phyloP scores from a whole-genome alignment of 768 basidiomycete species.

The Rhodotorula kratochvilovae region DNA sequence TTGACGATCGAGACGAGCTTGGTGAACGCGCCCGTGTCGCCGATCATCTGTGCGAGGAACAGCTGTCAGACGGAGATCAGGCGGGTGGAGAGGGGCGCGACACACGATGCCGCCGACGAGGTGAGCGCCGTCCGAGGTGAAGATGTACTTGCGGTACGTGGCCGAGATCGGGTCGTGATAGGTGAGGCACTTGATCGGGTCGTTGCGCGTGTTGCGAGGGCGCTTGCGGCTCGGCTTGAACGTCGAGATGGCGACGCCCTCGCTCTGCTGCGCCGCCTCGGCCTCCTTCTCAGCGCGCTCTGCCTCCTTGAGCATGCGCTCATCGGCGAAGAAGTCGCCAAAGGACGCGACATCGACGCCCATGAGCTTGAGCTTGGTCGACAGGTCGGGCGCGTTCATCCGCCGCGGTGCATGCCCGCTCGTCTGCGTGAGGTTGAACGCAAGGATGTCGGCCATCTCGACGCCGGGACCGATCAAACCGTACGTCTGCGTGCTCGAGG shows the following conservation, averaged over 20 bases:
- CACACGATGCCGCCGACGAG: slow-evolving; percentile 57
- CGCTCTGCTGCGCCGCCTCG: slow-evolving; percentile 16
- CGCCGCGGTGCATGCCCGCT: slow-evolving; percentile 51
- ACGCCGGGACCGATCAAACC: slow-evolving; percentile 69
- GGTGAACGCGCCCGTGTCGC: slow-evolving; percentile 63
- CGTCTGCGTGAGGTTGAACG: slow-evolving; percentile 62
- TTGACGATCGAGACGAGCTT: slow-evolving; percentile 67
- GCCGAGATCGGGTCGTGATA: slow-evolving; percentile 69
- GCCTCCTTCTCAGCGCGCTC: slow-evolving; percentile 21
- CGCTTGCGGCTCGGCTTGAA: slow-evolving; percentile 37
- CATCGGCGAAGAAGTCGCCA: slow-evolving; percentile 68
- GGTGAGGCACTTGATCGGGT: slow-evolving; percentile 58
- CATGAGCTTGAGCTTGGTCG: slow-evolving; percentile 67
- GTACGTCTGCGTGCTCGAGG: slow-evolving; percentile 50
- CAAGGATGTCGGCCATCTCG: slow-evolving; percentile 66
- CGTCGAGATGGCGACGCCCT: slow-evolving; percentile 29
- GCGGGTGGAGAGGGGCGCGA: too few relatives aligned
- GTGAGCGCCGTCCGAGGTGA: slow-evolving; percentile 64
- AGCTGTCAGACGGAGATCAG: background rate
- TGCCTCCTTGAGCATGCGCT: slow-evolving; percentile 42
- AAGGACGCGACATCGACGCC: slow-evolving; percentile 59
- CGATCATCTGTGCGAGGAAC: slow-evolving; percentile 59
- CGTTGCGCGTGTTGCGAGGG: slow-evolving; percentile 45
- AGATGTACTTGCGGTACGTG: slow-evolving; percentile 69
- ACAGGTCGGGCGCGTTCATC: slow-evolving; percentile 64